Base-by-base conservation (phyloP, 2,329 filamentous ascomycete genomes). In the Trichophyton schoenleinii region DNA sequence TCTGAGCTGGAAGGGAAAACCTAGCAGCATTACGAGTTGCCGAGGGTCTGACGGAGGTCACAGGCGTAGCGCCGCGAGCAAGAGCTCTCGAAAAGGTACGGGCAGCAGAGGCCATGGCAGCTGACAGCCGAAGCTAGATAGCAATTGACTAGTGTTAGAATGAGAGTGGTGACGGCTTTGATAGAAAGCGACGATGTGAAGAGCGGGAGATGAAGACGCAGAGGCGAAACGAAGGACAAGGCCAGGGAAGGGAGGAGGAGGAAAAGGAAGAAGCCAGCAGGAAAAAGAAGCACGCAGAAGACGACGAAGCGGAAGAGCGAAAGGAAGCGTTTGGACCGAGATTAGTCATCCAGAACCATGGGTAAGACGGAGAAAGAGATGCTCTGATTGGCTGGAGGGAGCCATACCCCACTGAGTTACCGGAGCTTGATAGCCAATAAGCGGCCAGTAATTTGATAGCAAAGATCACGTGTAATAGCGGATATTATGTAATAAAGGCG, bases 1-100 rank as follows among this genome's bases (percentile, higher is more conserved):
- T 81, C 69, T 87, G 83, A 67, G 87, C 83, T 48, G 74, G 71
- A 63, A 77, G 74, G 60, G 78, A 78, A 76, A 84, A 85, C 66
- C 81, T 80, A 59, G 78, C 74, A 74, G 87, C 84, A 71, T 79
- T 80, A 60, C 65, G 63, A 42, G 61, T 57, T 58, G 74, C 68
- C 61, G 77, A 74, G 73, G 73, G 69, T 66, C 73, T 72, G 67
- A 74, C 60, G 28, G 63, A 70, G 60, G 70, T 66, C 25, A 66
- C 67, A 44, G 72, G 70, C 62, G 71, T 70, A 4, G 73, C 73
- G 68, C 65, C 64, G 58, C 75, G 75, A 62, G 75, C 67, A 65
- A 78, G 69, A 52, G 73, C 75, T 64, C 75, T 72, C 46, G 75
- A 72, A 64, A 75, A 70, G 64, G 73, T 70, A 66, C 75, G 71